Evolutionary conservation across 495 filamentous ascomycete genomes (phyloP), one percentile per base, ranked within the genome.

Genomic region (Amorphotheca resinae): DNA sequence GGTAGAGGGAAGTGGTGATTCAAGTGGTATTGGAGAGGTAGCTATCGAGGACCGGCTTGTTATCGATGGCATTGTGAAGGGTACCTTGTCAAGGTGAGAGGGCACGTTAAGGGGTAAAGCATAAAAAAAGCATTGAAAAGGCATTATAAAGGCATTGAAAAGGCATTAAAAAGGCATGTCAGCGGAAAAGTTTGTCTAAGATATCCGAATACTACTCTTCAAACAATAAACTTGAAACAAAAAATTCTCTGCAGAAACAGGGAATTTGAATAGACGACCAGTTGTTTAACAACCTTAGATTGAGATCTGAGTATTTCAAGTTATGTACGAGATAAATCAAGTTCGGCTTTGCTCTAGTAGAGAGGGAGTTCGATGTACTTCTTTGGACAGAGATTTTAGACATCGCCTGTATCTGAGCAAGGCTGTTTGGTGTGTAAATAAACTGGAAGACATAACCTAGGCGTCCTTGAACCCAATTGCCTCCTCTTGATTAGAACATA

Each of bases 21-120:
- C 55, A 14, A 67, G 61, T 14, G 61, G 64, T 9, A 68, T 76
- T 43, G 51, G 55, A 11, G 70, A 76, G 38, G 25, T 69, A 12
- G 39, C 64, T n/a, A 58, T 76, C 30, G 65, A 68, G 45, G 66
- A 63, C 2, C 31, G 43, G 12, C 8, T 31, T 2, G 35, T 55
- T 12, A 15, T 57, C 32, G 46, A 54, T 6, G 55, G 55, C n/a
- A 42, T 26, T 1, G 55, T 57, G 1, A 50, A 50, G 40, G 52
- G 37, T n/a, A 38, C 48, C 32, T 25, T 56, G 15, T 50, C 46
- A n/a, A 25, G 53, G 35, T 56, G 22, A 46, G 28, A 17, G 11
- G 14, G 5, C n/a, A n/a, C n/a, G n/a, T 37, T 37, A 11, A 21
- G 7, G 18, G 20, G 20, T 37, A 34, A 16, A 15, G 15, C 8